Percentiles rank a stretch among this genome's conserved stretches.
Evolutionary conservation across 2,329 filamentous ascomycete genomes (phyloP).

Genomic region (Orbilia quercus): DNA sequence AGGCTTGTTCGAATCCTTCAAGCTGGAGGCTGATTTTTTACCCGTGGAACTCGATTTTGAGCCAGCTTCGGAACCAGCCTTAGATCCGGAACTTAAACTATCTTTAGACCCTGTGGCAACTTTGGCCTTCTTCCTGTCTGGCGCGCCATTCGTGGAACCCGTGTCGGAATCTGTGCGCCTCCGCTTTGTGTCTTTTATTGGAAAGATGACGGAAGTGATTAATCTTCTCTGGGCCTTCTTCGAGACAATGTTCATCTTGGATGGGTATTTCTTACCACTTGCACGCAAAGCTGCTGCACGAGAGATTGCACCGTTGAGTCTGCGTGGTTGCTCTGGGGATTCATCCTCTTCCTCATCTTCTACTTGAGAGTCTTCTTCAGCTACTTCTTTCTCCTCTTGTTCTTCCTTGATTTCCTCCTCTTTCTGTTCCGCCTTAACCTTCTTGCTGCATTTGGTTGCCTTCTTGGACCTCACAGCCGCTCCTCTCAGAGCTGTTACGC

Average conservation of each 20-base stretch:
- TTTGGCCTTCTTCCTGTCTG: conserved; percentile 17
- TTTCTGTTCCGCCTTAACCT: not conserved
- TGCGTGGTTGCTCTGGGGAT: not conserved
- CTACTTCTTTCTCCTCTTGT: conserved; percentile 1
- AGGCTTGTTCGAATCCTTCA: no score
- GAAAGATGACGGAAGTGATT: not conserved
- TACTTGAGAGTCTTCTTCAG: not conserved
- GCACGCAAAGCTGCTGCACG: conserved; percentile 27
- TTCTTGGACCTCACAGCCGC: not conserved
- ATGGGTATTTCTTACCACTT: conserved; percentile 33
- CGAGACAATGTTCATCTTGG: conserved; percentile 22
- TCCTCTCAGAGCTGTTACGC: no score
- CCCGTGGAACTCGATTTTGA: no score
- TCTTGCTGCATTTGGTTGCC: not conserved
- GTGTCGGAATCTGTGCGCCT: conserved; percentile 2
- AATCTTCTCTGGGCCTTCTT: conserved; percentile 32
- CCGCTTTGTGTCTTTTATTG: conserved; percentile 26
- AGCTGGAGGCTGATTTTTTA: no score
- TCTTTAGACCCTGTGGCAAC: not conserved
- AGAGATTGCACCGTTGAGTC: conserved; percentile 28
- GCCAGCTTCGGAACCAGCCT: no score
- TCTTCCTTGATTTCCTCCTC: not conserved
- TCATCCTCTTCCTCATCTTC: conserved; percentile 12
- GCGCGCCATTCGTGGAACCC: not conserved
- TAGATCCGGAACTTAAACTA: no score